phyloP scores from a whole-genome alignment of 1,284 basidiomycete species.

The Heterobasidion annosum region DNA sequence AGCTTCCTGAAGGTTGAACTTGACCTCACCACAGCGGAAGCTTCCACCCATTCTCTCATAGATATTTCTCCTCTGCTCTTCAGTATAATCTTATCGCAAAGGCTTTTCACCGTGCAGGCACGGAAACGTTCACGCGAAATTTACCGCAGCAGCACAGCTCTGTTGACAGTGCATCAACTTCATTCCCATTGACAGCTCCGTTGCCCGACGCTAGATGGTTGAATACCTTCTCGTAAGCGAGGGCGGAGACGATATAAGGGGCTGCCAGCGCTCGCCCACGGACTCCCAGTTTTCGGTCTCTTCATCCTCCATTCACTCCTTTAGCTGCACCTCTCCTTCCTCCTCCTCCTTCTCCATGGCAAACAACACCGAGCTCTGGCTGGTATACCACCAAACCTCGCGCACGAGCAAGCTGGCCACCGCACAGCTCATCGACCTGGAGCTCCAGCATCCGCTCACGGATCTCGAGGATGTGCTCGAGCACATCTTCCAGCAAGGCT shows the following conservation, averaged over 20 bases:
- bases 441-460: conserved; percentile 24
- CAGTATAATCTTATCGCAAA: too few species aligned
- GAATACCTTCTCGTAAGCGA: neutral
- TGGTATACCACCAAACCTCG: conserved; percentile 36
- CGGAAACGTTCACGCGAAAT: too few species aligned
- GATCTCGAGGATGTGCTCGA: conserved; percentile 41
- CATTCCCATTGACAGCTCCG: too few species aligned
- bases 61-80: too few species aligned
- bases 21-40: too few species aligned
- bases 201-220: too few species aligned
- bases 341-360: conserved; percentile 13
- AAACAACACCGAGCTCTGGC: conserved; percentile 30
- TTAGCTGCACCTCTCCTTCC: neutral
- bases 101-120: too few species aligned
- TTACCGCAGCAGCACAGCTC: too few species aligned
- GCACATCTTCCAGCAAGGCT: conserved; percentile 36
- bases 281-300: neutral
- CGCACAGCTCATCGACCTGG: conserved; percentile 36
- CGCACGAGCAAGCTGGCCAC: conserved; percentile 29
- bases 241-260: neutral
- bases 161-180: too few species aligned
- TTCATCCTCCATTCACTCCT: neutral
- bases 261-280: neutral
- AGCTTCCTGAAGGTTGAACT: too few species aligned
- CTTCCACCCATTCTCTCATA: too few species aligned